A percentile compares a stretch with the other conserved stretches of the same genome.
phyloP scores from a whole-genome alignment of 2,329 filamentous ascomycete genomes.

The Pestalotiopsis sp. region DNA sequence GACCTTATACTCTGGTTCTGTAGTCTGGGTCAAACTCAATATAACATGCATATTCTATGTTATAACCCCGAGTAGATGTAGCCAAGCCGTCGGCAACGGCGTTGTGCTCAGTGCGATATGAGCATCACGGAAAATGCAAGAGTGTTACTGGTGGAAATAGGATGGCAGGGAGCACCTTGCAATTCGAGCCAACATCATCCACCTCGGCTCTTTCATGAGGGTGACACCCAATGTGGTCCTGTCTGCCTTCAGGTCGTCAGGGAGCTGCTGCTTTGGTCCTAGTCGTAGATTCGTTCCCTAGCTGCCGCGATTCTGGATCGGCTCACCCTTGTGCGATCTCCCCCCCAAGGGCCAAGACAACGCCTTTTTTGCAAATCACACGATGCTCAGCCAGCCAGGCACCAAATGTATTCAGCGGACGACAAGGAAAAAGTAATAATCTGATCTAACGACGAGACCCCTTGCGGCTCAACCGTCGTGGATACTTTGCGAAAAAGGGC shows the following conservation, averaged over 20 bases:
- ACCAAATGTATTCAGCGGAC: not conserved
- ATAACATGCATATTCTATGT: not conserved
- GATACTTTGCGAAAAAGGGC: not conserved
- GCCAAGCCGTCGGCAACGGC: not conserved
- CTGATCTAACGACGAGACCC: not conserved
- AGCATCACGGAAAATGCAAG: not conserved
- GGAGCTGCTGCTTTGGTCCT: not conserved
- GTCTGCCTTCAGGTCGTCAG: not conserved
- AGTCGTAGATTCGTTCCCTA: not conserved
- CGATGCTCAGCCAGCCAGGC: not conserved
- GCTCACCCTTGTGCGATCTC: not conserved
- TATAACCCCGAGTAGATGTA: not conserved
- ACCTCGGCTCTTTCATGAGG: not conserved
- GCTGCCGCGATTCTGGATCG: not conserved
- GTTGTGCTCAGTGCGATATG: not conserved
- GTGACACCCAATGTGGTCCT: not conserved
- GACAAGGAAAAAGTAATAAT: not conserved
- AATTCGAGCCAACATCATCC: not conserved
- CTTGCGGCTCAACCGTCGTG: not conserved
- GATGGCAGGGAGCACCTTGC: not conserved
- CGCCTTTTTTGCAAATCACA: not conserved
- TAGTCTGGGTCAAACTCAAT: not conserved
- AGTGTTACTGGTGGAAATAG: not conserved
- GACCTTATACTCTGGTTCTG: not conserved
- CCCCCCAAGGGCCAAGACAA: not conserved